Conservation (phyloP, 2,329 filamentous ascomycete species). For the Penicillium frequentans region DNA sequence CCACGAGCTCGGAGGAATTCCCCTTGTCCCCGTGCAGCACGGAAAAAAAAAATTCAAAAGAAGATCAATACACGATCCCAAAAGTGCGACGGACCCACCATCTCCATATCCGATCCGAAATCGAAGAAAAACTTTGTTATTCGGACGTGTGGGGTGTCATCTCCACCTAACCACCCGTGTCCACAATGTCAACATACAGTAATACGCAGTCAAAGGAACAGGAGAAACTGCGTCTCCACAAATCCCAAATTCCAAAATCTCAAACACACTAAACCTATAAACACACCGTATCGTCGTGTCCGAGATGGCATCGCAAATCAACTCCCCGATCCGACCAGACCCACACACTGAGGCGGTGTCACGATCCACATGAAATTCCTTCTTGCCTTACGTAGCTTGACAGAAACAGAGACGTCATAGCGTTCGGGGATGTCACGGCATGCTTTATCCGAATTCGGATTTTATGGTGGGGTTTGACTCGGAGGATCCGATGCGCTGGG, state of each 20-base stretch:
- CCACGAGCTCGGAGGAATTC: background rate
- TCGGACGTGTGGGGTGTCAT: background rate
- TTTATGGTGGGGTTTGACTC: background rate
- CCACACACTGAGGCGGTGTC: conserved; percentile 4
- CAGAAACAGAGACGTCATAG: background rate
- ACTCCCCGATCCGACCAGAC: background rate
- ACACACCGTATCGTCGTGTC: background rate
- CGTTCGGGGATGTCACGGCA: background rate
- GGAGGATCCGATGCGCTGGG: background rate
- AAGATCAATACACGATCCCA: background rate
- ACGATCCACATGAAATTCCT: background rate
- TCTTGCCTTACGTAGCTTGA: background rate
- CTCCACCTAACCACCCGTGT: background rate
- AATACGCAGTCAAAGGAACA: background rate
- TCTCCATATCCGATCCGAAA: too few species aligned
- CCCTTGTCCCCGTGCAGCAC: background rate
- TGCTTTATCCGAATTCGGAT: background rate
- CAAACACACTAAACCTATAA: background rate
- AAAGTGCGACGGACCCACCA: too few species aligned
- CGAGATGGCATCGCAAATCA: background rate
- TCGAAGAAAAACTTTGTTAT: too few species aligned
- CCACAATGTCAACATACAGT: background rate
- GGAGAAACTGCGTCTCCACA: background rate
- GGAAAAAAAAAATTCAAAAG: background rate
- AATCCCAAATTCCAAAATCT: background rate